A percentile compares a stretch with the other conserved stretches of the same genome.
Conservation (phyloP, 192 early-diverging fungal genomes). For the Coemansia sp. region DNA sequence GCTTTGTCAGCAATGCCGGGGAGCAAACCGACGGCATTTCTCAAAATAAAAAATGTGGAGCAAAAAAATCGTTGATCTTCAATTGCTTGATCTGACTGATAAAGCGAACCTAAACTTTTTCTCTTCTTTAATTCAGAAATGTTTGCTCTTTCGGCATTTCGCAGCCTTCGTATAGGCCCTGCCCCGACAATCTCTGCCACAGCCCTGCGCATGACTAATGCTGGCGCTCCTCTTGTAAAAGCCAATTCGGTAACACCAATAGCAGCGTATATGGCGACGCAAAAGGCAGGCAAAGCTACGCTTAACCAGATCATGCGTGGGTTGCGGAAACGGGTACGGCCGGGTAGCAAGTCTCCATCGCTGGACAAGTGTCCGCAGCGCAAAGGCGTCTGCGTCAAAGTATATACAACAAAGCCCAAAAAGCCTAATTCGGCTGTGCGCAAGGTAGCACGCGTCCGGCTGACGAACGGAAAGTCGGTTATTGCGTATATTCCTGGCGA, state of each 20-base stretch:
- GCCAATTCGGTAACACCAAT: background rate
- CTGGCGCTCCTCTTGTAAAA: background rate
- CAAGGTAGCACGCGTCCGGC: constrained; percentile 86
- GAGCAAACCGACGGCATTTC: constrained; percentile 16
- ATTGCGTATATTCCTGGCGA: constrained; percentile 98
- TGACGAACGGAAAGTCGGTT: constrained; percentile 89
- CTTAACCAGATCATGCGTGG: constrained; percentile 91
- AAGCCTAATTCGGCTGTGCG: constrained; percentile 98
- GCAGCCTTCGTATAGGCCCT: constrained; percentile 36
- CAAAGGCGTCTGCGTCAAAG: constrained; percentile 93
- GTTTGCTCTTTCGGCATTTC: constrained; percentile 40
- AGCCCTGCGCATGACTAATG: background rate
- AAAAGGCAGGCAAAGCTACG: constrained; percentile 67
- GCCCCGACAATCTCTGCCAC: constrained; percentile 3
- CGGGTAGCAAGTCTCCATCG: constrained; percentile 73
- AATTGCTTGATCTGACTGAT: background rate
- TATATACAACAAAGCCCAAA: constrained; percentile 94
- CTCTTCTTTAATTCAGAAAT: constrained; percentile 15
- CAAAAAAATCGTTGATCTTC: background rate
- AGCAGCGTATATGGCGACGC: constrained; percentile 10
- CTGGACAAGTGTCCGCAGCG: constrained; percentile 84
- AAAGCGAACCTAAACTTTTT: background rate
- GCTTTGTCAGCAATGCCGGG: too few relatives aligned
- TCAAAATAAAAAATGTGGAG: background rate
- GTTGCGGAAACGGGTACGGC: constrained; percentile 67